Conservation (phyloP, 1,139 yeast genomes). For the Kodamaea suecica region DNA sequence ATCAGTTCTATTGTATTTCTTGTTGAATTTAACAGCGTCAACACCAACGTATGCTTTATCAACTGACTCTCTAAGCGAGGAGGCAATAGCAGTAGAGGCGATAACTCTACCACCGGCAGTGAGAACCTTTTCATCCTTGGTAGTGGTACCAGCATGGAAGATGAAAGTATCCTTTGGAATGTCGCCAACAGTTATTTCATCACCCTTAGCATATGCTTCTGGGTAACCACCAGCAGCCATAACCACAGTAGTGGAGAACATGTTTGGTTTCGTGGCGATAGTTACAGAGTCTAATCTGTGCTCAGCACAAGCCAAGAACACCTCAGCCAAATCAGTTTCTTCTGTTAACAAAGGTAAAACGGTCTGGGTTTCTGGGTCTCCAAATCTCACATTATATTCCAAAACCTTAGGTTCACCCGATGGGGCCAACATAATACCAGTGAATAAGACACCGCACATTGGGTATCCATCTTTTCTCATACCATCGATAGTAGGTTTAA, state of each 20-base stretch:
- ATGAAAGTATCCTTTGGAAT: slow-evolving; percentile 59
- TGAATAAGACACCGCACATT: slow-evolving; percentile 91
- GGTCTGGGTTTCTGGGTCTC: slow-evolving; percentile 99
- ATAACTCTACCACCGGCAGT: slow-evolving; percentile 97
- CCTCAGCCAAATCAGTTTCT: slow-evolving; percentile 87
- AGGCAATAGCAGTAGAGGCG: slow-evolving; percentile 86
- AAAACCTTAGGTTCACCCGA: slow-evolving; percentile 84
- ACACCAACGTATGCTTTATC: slow-evolving; percentile 84
- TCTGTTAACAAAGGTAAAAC: slow-evolving; percentile 80
- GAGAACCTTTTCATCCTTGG: slow-evolving; percentile 55
- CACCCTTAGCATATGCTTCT: slow-evolving; percentile 80
- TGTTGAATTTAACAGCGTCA: slow-evolving; percentile 64
- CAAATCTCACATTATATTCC: slow-evolving; percentile 96
- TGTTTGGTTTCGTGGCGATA: slow-evolving; percentile 56
- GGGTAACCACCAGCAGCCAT: slow-evolving; percentile 98
- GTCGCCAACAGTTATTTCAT: slow-evolving; percentile 61
- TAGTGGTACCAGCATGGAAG: slow-evolving; percentile 92
- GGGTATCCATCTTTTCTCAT: slow-evolving; percentile 96
- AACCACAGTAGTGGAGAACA: slow-evolving; percentile 86
- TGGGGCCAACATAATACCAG: slow-evolving; percentile 90
- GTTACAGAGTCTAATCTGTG: slow-evolving; percentile 86
- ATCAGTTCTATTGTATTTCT: slow-evolving; percentile 83
- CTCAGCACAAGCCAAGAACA: slow-evolving; percentile 91
- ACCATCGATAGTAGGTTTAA: slow-evolving; percentile 92
- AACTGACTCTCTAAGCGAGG: slow-evolving; percentile 75